These are phyloP conservation scores for Mikania micrantha DNA, from an alignment of 129 eudicot genomes.

Conservation along the genomic window DNA sequence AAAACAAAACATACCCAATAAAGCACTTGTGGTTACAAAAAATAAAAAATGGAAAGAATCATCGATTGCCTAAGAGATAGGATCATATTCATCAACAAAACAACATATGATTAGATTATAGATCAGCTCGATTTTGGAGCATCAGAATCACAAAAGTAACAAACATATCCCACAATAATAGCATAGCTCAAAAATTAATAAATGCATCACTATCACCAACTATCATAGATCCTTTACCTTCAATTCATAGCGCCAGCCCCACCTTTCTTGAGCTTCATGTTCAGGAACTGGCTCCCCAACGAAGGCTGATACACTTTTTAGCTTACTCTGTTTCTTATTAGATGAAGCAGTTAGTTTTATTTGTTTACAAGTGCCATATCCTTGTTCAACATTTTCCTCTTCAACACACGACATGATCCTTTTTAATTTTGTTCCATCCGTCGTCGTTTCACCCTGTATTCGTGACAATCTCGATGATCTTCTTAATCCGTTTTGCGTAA, in stretches of 20 bases:
- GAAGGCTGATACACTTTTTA: slow-evolving; percentile 22
- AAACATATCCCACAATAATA: background rate
- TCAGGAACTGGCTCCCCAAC: slow-evolving; percentile 68
- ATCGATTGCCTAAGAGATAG: background rate
- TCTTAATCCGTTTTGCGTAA: slow-evolving; percentile 11
- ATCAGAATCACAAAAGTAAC: background rate
- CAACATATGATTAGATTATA: background rate
- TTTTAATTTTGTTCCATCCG: slow-evolving; percentile 5
- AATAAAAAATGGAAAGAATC: background rate
- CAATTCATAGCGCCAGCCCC: slow-evolving; percentile 81
- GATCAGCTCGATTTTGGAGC: background rate
- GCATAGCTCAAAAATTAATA: background rate
- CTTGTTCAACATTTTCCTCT: slow-evolving; percentile 2
- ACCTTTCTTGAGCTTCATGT: slow-evolving; percentile 58
- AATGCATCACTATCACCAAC: background rate
- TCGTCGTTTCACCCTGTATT: background rate
- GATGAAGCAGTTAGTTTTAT: slow-evolving; percentile 16
- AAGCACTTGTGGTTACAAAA: no score
- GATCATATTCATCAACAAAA: background rate
- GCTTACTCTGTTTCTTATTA: slow-evolving; percentile 20
- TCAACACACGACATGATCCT: slow-evolving; percentile 13
- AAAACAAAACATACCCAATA: no score
- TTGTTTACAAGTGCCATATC: slow-evolving; percentile 8
- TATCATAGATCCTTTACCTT: slow-evolving; percentile 45
- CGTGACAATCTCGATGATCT: slow-evolving; percentile 32